Evolutionary conservation across 495 filamentous ascomycete genomes (phyloP), one percentile per base, ranked within the genome.

Genomic region (Tuber microsphaerosporum): DNA sequence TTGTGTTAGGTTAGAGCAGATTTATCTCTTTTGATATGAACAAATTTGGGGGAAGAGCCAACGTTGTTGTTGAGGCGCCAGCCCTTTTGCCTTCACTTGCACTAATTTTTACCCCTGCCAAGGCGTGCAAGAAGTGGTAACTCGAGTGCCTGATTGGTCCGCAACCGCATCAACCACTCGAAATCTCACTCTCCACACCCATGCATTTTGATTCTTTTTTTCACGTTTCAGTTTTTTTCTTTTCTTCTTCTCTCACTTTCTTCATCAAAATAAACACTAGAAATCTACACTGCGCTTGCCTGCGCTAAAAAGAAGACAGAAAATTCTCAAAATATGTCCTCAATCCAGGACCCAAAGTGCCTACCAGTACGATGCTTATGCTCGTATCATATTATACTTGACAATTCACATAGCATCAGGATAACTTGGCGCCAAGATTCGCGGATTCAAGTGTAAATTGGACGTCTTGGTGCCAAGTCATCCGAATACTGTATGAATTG

Each of bases 81-180:
- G 56, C n/a, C 4, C 12, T 26, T 26, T 61, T 16, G 56, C 56
- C 16, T 61, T 61, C 37, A 19, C 41, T 26, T 34, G 37, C 74
- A 22, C 43, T 51, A 1, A 2, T 34, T 39, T 20, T 26, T 56
- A 43, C 74, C 76, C 76, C 76, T 78, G 76, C 76, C 76, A 76
- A 78, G 76, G 20, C 37, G 65, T 42, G 26, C 44, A 44, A 39
- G 44, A 43, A 56, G 72, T 41, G 39, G 71, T 75, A 71, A 71
- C 76, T 70, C 70, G 71, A 73, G 71, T 76, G 70, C 76, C 74
- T 76, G 76, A 73, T 39, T n/a, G 19, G 45, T 69, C 73, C 69
- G 26, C 71, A 70, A 45, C 37, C 12, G 31, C 37, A 69, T 69
- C 68, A 74, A 37, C 73, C 73, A 72, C 68, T 75, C 56, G 69